Base-by-base conservation (phyloP, 2,329 filamentous ascomycete genomes). In the Paracorniculantispora psalliotae region DNA sequence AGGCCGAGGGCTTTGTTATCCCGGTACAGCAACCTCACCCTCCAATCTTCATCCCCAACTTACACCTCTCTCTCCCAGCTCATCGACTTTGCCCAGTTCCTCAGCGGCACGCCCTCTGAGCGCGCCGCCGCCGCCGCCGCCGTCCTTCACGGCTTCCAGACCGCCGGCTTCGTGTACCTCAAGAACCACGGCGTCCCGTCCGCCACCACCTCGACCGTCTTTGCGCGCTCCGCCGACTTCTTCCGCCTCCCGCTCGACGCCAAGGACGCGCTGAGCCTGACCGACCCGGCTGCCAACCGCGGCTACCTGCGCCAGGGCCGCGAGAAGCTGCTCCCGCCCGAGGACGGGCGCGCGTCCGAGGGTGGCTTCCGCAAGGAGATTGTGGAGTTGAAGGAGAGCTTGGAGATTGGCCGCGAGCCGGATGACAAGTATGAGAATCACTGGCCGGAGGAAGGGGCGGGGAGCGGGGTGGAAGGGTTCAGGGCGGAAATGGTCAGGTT, bases 161-260 rank as follows among this genome's bases (percentile, higher is more conserved):
- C 83, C 1, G 89, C 92, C 2, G 92, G 92, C 59, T 96, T 97
- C 78, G 83, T 97, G 68, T 96, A 96, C 74, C 83, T 96, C 41
- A 87, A 87, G 66, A 90, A 93, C 72, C 87, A 93, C 64, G 83
- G 88, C 43, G 88, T 96, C 61, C 74, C 85, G 0, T 67, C 81
- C 3, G 75, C 81, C 9, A 79, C 81, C 10, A 75, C 91, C 13
- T 71, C 81, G 61, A 73, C 80, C 59, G 81, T 88, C 61, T 96
- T 94, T 70, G 70, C 77, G 62, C 79, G 81, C 59, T 92, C 89
- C 5, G 85, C 86, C 52, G 75, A 78, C 62, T 92, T 93, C 78
- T 94, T 94, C 73, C 72, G 74, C 15, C 83, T 88, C 57, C 77
- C 86, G 2, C 69, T 77, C 49, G 76, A 78, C 9, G 77, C 84